Evolutionary conservation across 2,329 filamentous ascomycete species (phyloP).

Genomic region (Fusarium sp.): DNA sequence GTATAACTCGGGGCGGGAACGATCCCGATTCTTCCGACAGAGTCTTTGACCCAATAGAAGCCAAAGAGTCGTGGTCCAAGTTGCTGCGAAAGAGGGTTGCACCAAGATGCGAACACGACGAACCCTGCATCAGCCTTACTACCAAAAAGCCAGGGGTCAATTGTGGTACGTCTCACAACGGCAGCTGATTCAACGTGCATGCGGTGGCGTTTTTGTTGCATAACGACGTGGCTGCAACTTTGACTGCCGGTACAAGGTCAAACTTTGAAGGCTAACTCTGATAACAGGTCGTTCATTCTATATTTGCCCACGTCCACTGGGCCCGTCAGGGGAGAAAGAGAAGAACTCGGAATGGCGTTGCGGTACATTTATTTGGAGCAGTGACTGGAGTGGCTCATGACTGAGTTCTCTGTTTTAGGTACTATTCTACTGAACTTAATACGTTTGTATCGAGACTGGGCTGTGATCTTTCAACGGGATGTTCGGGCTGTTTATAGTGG

Average conservation of each 20-base stretch:
- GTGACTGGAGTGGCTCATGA: conserved; percentile 61
- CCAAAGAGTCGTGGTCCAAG: conserved; percentile 87
- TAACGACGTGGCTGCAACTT: conserved; percentile 10
- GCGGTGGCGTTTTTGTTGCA: conserved; percentile 19
- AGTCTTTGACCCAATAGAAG: conserved; percentile 74
- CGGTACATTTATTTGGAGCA: conserved; percentile 81
- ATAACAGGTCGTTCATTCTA: conserved; percentile 69
- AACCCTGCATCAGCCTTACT: conserved; percentile 83
- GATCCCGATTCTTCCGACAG: conserved; percentile 47
- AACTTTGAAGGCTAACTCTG: conserved; percentile 32
- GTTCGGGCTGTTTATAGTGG: background rate
- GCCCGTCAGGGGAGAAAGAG: conserved; percentile 86
- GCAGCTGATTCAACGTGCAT: conserved; percentile 9
- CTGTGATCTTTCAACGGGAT: background rate
- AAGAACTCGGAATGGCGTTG: conserved; percentile 88
- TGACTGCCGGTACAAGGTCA: background rate
- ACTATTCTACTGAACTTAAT: background rate
- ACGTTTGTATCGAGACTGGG: background rate
- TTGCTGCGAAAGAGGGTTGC: conserved; percentile 79
- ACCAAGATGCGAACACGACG: conserved; percentile 87
- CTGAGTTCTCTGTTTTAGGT: background rate
- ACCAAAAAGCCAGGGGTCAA: conserved; percentile 94
- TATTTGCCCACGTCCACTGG: conserved; percentile 77
- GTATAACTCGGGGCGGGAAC: background rate
- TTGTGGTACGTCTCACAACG: conserved; percentile 61